These are phyloP conservation scores for Tetrahymena elliotti DNA, from an alignment of 73 alveolate genomes.

Conservation along the genomic window DNA sequence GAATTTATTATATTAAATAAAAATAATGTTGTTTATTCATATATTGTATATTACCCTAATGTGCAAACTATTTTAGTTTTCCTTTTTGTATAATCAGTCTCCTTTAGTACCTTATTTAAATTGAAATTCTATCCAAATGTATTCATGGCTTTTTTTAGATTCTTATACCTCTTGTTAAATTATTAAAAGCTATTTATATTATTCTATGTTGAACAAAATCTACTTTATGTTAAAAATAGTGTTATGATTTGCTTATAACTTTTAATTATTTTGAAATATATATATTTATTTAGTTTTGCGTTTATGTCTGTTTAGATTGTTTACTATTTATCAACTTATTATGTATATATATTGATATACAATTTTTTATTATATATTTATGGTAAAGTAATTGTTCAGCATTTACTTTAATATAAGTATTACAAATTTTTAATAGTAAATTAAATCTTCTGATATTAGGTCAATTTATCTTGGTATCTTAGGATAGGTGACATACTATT, in stretches of 20 bases:
- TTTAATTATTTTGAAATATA: not conserved
- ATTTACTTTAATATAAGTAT: not conserved
- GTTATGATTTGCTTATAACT: not conserved
- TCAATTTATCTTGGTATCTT: not conserved
- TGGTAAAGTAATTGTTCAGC: not conserved
- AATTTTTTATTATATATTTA: not conserved
- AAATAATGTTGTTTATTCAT: too few species aligned
- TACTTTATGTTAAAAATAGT: not conserved
- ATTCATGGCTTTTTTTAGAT: not conserved
- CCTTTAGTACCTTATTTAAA: not conserved
- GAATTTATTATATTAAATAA: not conserved
- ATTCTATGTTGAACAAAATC: not conserved
- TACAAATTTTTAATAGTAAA: not conserved
- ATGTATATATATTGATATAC: not conserved
- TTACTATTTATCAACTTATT: not conserved
- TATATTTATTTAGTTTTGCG: not conserved
- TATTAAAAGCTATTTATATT: not conserved
- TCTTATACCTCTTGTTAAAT: not conserved
- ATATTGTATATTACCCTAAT: slow-evolving; percentile 63
- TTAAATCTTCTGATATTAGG: not conserved
- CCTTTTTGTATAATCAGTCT: slow-evolving; percentile 20
- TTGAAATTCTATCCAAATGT: not conserved
- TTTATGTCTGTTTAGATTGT: not conserved
- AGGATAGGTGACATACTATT: not conserved
- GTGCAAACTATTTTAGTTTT: slow-evolving; percentile 81